Evolutionary conservation across 2,329 filamentous ascomycete genomes (phyloP), one percentile per base, ranked within the genome.

Genomic region (Neopestalotiopsis sp.): DNA sequence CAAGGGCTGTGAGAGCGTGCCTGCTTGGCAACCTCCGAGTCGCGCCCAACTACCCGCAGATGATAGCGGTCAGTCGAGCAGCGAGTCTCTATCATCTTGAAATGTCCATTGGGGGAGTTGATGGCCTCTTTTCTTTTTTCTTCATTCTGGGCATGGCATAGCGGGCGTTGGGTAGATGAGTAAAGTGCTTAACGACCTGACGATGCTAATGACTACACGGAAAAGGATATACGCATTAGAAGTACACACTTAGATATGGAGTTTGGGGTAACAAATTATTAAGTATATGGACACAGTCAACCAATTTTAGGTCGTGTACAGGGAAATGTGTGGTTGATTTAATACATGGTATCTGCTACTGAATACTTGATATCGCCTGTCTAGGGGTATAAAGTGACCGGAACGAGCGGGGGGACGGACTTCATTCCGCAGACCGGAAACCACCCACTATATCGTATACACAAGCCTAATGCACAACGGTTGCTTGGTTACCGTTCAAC

Each of bases 1-100:
- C 0, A 83, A 79, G 61, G 90, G 90, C 0, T 94, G 92, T 73
- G 88, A 89, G 72, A 80, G 82, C 6, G 81, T 88, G 3, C 72
- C 75, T 9, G 71, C 74, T 17, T 87, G 84, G 85, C 71, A 73
- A 56, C 76, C 76, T 1, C 69, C 68, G 28, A 68, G 70, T n/a
- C 45, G 71, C 30, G 56, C 17, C 5, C 24, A 67, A 30, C 24
- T 28, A 28, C 67, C 28, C 24, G 71, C 66, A 7, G 71, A 75
- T 49, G 73, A 74, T 10, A 69, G 61, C 6, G 75, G 79, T 57
- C 73, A 78, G 69, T 80, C 76, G 57, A 77, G 74, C 71, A 81
- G 80, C 67, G 76, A 78, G 69, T 76, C 75, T 58, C 49, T 73
- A 10, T 30, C 73, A 10, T 30, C 30, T 17, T 62, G 34, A 62